Evolutionary conservation across 1,284 basidiomycete genomes (phyloP), one percentile per base, ranked within the genome.

Genomic region (Ganoderma leucocontextum): DNA sequence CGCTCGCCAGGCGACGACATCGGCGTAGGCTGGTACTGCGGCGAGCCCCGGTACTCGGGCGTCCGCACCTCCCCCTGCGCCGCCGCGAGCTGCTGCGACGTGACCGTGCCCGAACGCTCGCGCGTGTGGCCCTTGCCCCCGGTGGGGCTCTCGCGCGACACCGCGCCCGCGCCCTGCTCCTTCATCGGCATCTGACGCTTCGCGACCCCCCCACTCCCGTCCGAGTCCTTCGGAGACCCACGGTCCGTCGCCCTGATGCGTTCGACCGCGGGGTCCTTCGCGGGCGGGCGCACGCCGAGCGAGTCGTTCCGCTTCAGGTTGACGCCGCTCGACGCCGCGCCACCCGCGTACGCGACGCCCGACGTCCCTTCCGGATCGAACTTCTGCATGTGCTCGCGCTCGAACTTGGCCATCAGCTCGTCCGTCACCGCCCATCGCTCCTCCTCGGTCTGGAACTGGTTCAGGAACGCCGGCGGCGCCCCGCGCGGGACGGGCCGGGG

Each of bases 351-450:
- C 15, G 85, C 85, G 17, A 87, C 82, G 70, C 86, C 85, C 52
- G 82, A 78, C 68, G 81, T 84, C 25, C 85, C 85, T 53, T 81
- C 79, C 8, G 81, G 68, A 39, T 70, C 70, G 57, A 68, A 70
- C 49, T 42, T 65, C 65, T 68, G 70, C 47, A 49, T 49, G 71
- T 69, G 76, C 68, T 77, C 79, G 42, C 86, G 84, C 75, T 91
- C 90, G 71, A 92, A 89, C 70, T 91, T 89, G 35, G 87, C 89
- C 78, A 91, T 82, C 36, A 92, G 82, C 72, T 92, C 88, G 44
- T 88, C 86, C 0, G 90, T 90, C 83, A 91, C 86, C 66, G 89
- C 84, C 84, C 87, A 91, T 58, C 83, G 83, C 62, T 89, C 88
- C 29, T 87, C 87, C 72, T 85, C 74, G 29, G 82, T 79, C 64